Percentiles rank a stretch among this genome's conserved stretches.
Conservation (phyloP, 805 yeast species). For the Candida koratica region DNA sequence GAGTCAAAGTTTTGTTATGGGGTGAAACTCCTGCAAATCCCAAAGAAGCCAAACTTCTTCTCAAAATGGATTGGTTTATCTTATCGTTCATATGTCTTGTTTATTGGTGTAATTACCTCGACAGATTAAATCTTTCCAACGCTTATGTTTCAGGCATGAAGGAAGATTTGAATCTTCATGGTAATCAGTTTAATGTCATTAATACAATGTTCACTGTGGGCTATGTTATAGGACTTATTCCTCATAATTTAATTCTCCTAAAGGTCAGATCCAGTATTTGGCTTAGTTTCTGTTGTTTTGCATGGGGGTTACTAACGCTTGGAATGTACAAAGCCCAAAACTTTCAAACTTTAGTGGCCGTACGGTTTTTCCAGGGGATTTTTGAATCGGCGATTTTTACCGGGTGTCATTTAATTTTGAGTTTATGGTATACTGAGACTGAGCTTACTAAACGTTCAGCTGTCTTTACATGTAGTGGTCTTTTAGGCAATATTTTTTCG, state of each 20-base stretch:
- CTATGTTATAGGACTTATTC: slow-evolving; percentile 57
- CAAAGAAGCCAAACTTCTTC: slow-evolving; percentile 27
- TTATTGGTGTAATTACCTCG: slow-evolving; percentile 53
- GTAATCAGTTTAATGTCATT: slow-evolving; percentile 48
- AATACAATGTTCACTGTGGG: slow-evolving; percentile 60
- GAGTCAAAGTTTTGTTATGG: slow-evolving; percentile 22
- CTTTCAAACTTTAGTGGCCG: slow-evolving; percentile 48
- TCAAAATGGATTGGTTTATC: slow-evolving; percentile 40
- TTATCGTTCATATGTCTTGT: slow-evolving; percentile 39
- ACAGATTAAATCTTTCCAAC: slow-evolving; percentile 34
- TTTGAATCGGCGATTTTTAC: slow-evolving; percentile 57
- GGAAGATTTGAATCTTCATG: slow-evolving; percentile 46
- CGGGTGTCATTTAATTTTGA: slow-evolving; percentile 53
- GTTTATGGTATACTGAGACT: slow-evolving; percentile 48
- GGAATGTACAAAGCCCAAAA: slow-evolving; percentile 46
- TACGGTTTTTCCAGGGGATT: slow-evolving; percentile 58
- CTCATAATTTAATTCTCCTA: slow-evolving; percentile 52
- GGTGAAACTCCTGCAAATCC: slow-evolving; percentile 30
- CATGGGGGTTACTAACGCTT: slow-evolving; percentile 56
- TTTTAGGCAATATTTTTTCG: slow-evolving; percentile 52
- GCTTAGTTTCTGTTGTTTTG: slow-evolving; percentile 49
- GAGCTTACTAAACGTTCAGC: slow-evolving; percentile 52
- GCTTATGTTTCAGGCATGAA: slow-evolving; percentile 71
- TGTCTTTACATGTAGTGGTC: slow-evolving; percentile 51
- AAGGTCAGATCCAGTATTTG: slow-evolving; percentile 54